phyloP scores from a whole-genome alignment of 192 early-diverging fungal genomes.

The Pilobolus umbonatus region DNA sequence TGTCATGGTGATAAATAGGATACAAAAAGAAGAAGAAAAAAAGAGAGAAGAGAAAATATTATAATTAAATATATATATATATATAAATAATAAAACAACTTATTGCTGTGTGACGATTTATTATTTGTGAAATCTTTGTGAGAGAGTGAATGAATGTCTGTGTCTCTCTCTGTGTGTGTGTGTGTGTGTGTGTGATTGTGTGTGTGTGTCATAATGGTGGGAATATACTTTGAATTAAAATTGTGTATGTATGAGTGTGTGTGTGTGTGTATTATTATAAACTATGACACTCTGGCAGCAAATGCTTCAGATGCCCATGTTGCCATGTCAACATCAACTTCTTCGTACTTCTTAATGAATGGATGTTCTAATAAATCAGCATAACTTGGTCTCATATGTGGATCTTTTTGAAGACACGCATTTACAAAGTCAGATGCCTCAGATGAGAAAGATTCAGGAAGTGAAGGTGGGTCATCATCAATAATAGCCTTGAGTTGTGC shows the following conservation, averaged over 20 bases:
- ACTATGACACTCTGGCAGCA: neutral
- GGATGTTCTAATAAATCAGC: conserved; percentile 70
- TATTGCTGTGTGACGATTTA: too few relatives aligned
- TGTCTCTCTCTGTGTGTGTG: too few relatives aligned
- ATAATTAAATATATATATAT: too few relatives aligned
- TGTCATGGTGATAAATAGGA: conserved; percentile 6
- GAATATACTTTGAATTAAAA: too few relatives aligned
- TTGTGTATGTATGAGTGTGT: too few relatives aligned
- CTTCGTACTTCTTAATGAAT: conserved; percentile 65
- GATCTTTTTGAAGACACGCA: conserved; percentile 69
- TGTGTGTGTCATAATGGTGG: too few relatives aligned
- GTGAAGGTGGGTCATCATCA: conserved; percentile 62
- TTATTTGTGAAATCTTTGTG: too few relatives aligned
- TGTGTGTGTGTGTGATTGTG: too few relatives aligned
- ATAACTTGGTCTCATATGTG: conserved; percentile 69
- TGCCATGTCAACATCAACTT: conserved; percentile 73
- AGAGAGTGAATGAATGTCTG: too few relatives aligned
- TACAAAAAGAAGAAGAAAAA: neutral
- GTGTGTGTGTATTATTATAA: too few relatives aligned
- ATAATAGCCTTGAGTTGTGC: conserved; percentile 88
- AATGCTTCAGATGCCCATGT: conserved; percentile 66
- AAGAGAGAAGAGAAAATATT: neutral
- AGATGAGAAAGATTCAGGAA: conserved; percentile 66
- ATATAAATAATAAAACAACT: too few relatives aligned
- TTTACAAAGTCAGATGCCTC: conserved; percentile 77